Conservation (phyloP, 768 basidiomycete genomes). For the Calocybe cyanea region DNA sequence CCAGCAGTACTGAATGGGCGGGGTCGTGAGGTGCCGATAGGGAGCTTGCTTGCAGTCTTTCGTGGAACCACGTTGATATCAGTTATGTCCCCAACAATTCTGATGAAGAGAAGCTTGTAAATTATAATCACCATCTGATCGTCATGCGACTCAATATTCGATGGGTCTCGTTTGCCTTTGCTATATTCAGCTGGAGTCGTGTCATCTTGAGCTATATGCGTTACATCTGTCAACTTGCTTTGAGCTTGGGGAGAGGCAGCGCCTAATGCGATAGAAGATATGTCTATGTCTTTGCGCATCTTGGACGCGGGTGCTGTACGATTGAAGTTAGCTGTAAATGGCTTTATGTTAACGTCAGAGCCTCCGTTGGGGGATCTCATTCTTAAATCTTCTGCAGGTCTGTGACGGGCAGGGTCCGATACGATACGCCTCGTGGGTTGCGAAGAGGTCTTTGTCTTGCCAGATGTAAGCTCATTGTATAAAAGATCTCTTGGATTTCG, state of each 20-base stretch:
- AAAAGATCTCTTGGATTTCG: conserved; percentile 17
- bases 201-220: neutral
- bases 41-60: no score
- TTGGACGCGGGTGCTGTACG: neutral
- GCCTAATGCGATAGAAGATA: neutral
- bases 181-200: neutral
- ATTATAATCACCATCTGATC: neutral
- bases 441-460: neutral
- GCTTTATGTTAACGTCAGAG: no score
- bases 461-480: conserved; percentile 15
- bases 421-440: conserved; percentile 24
- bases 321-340: no score
- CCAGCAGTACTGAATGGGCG: conserved; percentile 30
- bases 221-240: conserved; percentile 1
- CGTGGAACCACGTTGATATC: no score
- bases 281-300: neutral
- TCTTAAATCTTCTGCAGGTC: no score
- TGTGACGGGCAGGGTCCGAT: conserved; percentile 27
- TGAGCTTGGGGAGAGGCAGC: neutral
- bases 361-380: no score
- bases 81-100: no score
- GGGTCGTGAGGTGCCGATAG: conserved; percentile 35
- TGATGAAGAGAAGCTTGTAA: neutral
- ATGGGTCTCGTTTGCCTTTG: neutral
- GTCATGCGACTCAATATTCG: no score